A percentile compares a stretch with the other conserved stretches of the same genome.
Conservation (phyloP, 257 asterid species). For the Scutellaria minor region DNA sequence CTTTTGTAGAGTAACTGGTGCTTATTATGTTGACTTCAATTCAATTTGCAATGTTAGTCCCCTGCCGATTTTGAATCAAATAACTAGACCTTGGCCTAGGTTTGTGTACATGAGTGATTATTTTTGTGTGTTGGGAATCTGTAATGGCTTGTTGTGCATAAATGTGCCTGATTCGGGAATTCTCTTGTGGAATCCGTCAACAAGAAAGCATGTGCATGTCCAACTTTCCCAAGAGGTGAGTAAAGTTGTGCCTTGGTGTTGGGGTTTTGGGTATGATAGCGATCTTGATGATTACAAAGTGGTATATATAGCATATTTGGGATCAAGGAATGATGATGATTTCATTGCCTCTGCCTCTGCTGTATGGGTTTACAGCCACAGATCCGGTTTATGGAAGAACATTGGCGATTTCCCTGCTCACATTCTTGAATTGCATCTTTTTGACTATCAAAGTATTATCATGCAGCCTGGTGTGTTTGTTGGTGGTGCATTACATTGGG, state of each 20-base stretch:
- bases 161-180: not conserved
- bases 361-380: slow-evolving; percentile 11
- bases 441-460: too few relatives aligned
- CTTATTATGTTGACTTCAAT: not conserved
- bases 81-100: not conserved
- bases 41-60: not conserved
- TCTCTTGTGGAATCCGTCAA: not conserved
- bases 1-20: not conserved
- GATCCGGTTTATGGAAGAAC: not conserved
- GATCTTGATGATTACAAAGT: slow-evolving; percentile 3
- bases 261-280: slow-evolving; percentile 4
- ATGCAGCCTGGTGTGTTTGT: not conserved
- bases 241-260: not conserved
- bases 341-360: not conserved
- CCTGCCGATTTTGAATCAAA: not conserved
- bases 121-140: not conserved
- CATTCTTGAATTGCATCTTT: too few relatives aligned
- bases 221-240: too few relatives aligned
- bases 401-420: not conserved
- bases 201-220: not conserved
- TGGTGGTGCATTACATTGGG: not conserved
- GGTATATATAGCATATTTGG: not conserved
- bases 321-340: not conserved
- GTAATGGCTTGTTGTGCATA: not conserved
- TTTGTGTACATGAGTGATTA: too few relatives aligned